These are phyloP conservation scores for Quercus ilex DNA, from an alignment of 306 rosid species.

Conservation along the genomic window DNA sequence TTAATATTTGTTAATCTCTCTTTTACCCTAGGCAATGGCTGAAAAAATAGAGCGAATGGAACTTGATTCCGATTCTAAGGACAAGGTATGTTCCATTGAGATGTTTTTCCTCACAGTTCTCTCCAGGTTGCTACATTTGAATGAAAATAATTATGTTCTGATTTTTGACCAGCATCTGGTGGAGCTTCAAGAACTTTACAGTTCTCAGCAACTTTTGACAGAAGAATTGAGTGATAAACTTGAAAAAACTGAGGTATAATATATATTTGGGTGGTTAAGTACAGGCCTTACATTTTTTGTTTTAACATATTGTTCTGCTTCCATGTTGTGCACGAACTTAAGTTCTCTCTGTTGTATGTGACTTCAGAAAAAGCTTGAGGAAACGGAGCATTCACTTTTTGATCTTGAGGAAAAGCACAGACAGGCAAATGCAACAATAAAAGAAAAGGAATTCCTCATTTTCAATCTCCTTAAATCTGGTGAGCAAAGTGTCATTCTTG, in stretches of 20 bases:
- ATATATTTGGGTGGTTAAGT: neutral
- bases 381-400: conserved; percentile 69
- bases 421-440: conserved; percentile 91
- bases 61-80: conserved; percentile 86
- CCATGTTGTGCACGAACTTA: conserved; percentile 10
- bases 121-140: conserved; percentile 1
- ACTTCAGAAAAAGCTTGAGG: conserved; percentile 78
- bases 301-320: conserved; percentile 16
- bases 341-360: conserved; percentile 23
- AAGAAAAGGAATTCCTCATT: conserved; percentile 92
- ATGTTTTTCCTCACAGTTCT: conserved; percentile 14
- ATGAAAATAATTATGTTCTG: conserved; percentile 18
- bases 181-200: conserved; percentile 92
- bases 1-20: conserved; percentile 5
- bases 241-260: conserved; percentile 83
- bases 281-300: neutral
- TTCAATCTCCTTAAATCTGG: conserved; percentile 90
- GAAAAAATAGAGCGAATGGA: conserved; percentile 98
- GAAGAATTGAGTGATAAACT: conserved; percentile 78
- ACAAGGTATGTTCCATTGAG: conserved; percentile 59
- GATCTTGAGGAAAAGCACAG: conserved; percentile 94
- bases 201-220: conserved; percentile 77
- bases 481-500: conserved; percentile 28
- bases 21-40: conserved; percentile 74
- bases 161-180: conserved; percentile 62